Evolutionary conservation across 768 basidiomycete species (phyloP), one percentile per base, ranked within the genome.

Genomic region (Mrakia blollopis): DNA sequence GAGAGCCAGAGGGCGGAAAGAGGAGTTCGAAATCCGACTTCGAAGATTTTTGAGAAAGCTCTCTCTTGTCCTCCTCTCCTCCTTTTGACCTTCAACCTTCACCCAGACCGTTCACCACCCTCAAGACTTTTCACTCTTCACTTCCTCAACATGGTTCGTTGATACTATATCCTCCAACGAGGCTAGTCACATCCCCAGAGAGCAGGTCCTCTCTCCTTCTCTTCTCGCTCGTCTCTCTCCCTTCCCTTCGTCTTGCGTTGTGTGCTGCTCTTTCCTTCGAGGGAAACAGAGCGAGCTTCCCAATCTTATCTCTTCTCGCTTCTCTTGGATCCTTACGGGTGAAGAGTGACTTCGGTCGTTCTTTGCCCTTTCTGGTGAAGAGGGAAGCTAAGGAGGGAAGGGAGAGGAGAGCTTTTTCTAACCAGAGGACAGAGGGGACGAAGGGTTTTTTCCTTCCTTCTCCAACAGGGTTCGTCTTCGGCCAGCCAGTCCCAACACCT

Each of bases 61-160:
- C 32, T 37, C 37, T n/a, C 44, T 70, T n/a, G 21, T 47, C 44
- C 44, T 44, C 44, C 11, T 44, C 44, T 13, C 44, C 14, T 41
- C 39, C 39, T 11, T 44, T 13, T n/a, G 32, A 14, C 13, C 47
- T 50, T 18, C 37, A 39, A 35, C 73, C 61, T 32, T 35, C 61
- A 68, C 25, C 65, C 47, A 2, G 18, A 39, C 35, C 65, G 37
- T 41, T 57, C 57, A 57, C 57, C 57, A 25, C 28, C 44, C 61
- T 41, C 73, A 61, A 73, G 60, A 63, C 73, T 18, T 39, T 62
- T 47, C 60, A 28, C 72, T 54, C 73, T 41, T 61, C 57, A 62
- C 57, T 28, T 44, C 25, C 28, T 65, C 73, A 74, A 62, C 61
- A 74, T 74, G 73, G 73, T 74, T 28, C 60, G 72, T 61, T 21